Base-by-base conservation (phyloP, 441 rosid genomes). In the Geranium incanum region DNA sequence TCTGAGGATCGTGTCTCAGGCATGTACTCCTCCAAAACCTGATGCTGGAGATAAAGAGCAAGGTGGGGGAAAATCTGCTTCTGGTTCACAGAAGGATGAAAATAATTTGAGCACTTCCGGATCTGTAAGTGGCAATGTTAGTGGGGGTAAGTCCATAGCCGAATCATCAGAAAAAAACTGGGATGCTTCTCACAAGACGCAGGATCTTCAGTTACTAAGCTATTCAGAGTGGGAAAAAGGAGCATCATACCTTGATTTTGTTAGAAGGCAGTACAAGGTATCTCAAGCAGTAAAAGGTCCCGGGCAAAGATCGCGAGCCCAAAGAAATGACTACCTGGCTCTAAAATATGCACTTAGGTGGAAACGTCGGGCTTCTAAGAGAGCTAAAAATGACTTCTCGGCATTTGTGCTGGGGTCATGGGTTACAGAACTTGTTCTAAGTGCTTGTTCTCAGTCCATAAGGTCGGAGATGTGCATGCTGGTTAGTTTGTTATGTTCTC, bases 1-100 rank as follows among this genome's bases (percentile, higher is more conserved):
- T 81, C 86, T 95, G 77, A 95, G 96, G 87, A 93, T 97, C 68
- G 85, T 95, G 77, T 95, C 97, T 82, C 92, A 88, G 83, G 98
- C 98, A 38, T 92, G 99, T 79, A 94, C 99, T 78, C 99, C 99
- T 83, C 99, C 99, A 68, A 97, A 95, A 88, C 91, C 98, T 74
- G 94, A 95, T 82, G 67, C 86, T n/a, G 79, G 83, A 70, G 99
- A 88, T 67, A 95, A 91, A 86, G 99, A 89, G 69, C 92, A 85
- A 78, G 79, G 77, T 23, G 55, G 50, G 28, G 93, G 83, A 50
- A 91, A 88, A 76, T 82, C 95, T 72, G 71, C 85, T 79, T 71
- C 86, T 72, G 80, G 81, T 45, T 68, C 79, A 50, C 93, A 82
- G 72, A 94, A 86, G 87, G 96, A 91, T 79, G 99, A 87, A 73